phyloP scores from a whole-genome alignment of 345 rosid genomes.

The Eucalyptus tenuipes region DNA sequence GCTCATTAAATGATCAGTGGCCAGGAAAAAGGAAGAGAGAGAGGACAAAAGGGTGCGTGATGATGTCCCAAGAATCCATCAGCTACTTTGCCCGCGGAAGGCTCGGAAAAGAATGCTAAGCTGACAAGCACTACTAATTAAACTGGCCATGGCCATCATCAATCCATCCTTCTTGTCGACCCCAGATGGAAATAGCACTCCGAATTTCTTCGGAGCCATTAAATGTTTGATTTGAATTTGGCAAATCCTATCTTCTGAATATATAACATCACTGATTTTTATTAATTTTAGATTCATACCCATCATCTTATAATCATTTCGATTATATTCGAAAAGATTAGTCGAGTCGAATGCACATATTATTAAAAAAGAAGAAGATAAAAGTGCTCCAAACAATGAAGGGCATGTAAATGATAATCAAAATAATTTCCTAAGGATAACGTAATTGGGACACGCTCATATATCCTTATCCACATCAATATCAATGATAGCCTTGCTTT shows the following conservation, averaged over 20 bases:
- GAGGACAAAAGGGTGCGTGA: neutral
- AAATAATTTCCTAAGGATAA: neutral
- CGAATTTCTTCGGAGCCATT: neutral
- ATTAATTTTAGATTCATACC: neutral
- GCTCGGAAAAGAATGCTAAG: neutral
- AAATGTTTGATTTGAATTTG: neutral
- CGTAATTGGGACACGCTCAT: neutral
- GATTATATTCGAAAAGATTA: neutral
- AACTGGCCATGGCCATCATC: neutral
- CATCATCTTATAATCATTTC: too few species aligned
- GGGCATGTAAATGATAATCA: neutral
- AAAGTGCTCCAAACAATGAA: neutral
- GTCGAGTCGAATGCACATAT: accelerated
- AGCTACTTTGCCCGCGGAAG: neutral
- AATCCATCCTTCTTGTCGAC: neutral
- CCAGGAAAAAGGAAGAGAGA: neutral
- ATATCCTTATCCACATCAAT: neutral
- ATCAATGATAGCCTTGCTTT: neutral
- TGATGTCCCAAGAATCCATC: neutral
- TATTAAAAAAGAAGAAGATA: neutral
- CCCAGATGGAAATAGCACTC: neutral
- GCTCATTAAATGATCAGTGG: neutral
- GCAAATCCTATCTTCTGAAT: neutral
- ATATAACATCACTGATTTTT: neutral
- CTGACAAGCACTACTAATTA: neutral